Percentiles rank a stretch among this genome's conserved stretches.
Evolutionary conservation across 2,329 filamentous ascomycete species (phyloP).

Genomic region (Ophiostoma fasciatum): DNA sequence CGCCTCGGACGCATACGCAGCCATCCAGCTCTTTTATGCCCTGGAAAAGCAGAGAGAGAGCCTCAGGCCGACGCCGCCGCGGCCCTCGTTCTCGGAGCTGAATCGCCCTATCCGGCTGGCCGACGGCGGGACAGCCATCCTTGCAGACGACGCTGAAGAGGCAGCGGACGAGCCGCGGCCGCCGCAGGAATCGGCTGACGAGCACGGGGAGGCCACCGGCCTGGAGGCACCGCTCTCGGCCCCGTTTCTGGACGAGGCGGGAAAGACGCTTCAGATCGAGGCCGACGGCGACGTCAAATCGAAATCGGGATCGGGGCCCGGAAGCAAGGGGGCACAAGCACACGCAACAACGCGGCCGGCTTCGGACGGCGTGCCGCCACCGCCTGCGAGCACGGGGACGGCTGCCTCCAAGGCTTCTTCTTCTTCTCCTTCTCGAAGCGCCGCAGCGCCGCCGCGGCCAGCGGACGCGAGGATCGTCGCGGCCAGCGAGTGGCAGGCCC

Average conservation of each 20-base stretch:
- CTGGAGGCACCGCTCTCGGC: no score
- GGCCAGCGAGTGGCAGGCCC: conserved; percentile 24
- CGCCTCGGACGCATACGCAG: conserved; percentile 72
- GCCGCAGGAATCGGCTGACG: no score
- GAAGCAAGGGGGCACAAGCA: no score
- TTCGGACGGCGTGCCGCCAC: no score
- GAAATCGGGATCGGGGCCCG: no score
- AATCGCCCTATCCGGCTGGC: conserved; percentile 46
- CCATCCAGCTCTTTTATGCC: conserved; percentile 55
- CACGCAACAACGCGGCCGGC: no score
- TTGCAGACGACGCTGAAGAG: conserved; percentile 16
- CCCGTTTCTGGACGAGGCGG: conserved; percentile 11
- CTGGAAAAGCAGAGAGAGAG: conserved; percentile 53
- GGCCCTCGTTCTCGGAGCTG: conserved; percentile 54
- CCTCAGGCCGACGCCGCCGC: conserved; percentile 55
- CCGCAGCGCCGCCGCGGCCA: conserved; percentile 5
- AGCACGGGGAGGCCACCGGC: no score
- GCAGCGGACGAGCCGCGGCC: conserved; percentile 18
- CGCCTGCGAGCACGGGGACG: no score
- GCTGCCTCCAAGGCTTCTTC: no score
- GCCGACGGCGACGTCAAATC: conserved; percentile 10
- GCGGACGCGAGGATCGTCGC: conserved; percentile 28
- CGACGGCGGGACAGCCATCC: conserved; percentile 23
- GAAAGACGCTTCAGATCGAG: conserved; percentile 15
- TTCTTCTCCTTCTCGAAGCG: no score